These are phyloP conservation scores for Novymonas esmeraldas DNA, from an alignment of 208 protist genomes.

Conservation along the genomic window DNA sequence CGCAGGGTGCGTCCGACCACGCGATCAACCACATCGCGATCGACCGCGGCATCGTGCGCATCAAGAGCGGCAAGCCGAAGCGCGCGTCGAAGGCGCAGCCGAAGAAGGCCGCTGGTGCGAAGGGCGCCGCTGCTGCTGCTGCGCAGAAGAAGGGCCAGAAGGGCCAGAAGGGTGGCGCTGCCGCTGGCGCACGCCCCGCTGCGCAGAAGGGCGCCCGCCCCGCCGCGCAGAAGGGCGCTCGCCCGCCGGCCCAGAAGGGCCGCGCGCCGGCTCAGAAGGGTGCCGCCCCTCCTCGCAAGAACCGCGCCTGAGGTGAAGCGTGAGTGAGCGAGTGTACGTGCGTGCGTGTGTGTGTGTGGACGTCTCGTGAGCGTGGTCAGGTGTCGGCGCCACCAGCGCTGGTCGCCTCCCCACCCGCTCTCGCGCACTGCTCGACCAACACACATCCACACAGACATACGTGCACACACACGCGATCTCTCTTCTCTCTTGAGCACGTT, in stretches of 20 bases:
- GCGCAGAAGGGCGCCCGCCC: conserved; percentile 17
- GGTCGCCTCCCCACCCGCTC: background rate
- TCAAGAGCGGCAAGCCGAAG: conserved; percentile 86
- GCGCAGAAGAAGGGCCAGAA: conserved; percentile 20
- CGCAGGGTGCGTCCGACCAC: conserved; percentile 93
- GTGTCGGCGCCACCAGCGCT: too few species aligned
- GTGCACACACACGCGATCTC: too few species aligned
- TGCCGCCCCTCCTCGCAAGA: conserved; percentile 28
- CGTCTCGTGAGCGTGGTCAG: too few species aligned
- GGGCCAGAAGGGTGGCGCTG: conserved; percentile 18
- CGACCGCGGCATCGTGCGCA: conserved; percentile 79
- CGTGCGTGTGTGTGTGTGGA: background rate
- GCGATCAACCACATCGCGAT: conserved; percentile 95
- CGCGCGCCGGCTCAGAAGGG: conserved; percentile 16
- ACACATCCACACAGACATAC: too few species aligned
- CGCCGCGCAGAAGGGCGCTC: conserved; percentile 31
- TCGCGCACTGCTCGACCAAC: too few species aligned
- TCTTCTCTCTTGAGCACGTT: too few species aligned
- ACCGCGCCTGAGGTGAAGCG: conserved; percentile 24
- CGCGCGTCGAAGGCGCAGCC: conserved; percentile 54
- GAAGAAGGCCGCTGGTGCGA: conserved; percentile 34
- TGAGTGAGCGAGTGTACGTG: background rate
- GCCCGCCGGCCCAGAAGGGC: conserved; percentile 29
- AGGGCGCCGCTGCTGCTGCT: conserved; percentile 33
- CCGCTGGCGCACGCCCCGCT: conserved; percentile 15